Percentiles rank a stretch among this genome's conserved stretches.
phyloP scores from a whole-genome alignment of 306 rosid genomes.

The Trichosanthes truncata region DNA sequence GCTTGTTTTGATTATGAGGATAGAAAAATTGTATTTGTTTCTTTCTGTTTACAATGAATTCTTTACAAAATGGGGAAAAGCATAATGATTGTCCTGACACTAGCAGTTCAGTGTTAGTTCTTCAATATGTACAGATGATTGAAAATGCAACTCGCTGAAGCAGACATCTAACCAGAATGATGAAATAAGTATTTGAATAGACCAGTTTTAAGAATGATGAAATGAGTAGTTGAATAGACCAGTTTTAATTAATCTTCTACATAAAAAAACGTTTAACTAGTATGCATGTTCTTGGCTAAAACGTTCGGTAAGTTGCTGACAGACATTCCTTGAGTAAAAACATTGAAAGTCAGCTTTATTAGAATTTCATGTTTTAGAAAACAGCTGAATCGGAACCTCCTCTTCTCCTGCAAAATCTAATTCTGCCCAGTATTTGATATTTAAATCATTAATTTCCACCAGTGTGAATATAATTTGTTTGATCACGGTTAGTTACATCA shows the following conservation, averaged over 20 bases:
- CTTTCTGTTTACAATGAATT: neutral
- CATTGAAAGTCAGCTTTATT: neutral
- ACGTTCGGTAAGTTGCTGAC: neutral
- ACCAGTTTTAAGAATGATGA: neutral
- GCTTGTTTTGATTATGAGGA: neutral
- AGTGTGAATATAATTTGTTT: neutral
- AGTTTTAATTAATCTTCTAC: neutral
- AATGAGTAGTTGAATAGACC: neutral
- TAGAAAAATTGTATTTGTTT: neutral
- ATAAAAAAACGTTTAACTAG: neutral
- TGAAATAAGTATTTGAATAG: neutral
- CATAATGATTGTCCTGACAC: neutral
- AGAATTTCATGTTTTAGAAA: neutral
- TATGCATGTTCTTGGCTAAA: neutral
- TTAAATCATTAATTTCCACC: neutral
- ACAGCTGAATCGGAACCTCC: neutral
- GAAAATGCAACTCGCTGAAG: neutral
- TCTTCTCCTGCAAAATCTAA: neutral
- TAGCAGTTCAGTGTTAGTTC: neutral
- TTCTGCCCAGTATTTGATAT: neutral
- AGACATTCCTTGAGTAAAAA: neutral
- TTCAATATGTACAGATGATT: neutral
- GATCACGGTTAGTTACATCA: neutral
- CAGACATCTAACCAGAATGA: neutral
- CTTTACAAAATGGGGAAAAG: neutral